A percentile compares a stretch with the other conserved stretches of the same genome.
These are phyloP conservation scores for Saccharomyces hybrid DNA, from an alignment of 1,139 yeast species.

Conservation along the genomic window DNA sequence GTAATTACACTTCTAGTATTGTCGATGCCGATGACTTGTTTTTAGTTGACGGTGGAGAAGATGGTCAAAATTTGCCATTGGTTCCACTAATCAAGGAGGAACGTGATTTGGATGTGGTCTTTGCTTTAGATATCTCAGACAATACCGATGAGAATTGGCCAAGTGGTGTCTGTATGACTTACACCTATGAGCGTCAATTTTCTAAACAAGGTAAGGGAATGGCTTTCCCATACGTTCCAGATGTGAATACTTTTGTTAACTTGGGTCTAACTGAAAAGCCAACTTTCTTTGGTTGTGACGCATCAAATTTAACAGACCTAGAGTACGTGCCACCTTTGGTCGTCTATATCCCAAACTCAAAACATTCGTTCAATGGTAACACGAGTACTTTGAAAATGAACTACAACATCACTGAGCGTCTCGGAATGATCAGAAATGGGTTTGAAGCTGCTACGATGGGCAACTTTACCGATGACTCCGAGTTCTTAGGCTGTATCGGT, in stretches of 20 bases:
- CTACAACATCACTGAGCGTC: conserved; percentile 52
- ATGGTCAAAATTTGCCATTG: conserved; percentile 69
- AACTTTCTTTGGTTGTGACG: conserved; percentile 80
- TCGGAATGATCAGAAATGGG: conserved; percentile 65
- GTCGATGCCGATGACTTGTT: conserved; percentile 41
- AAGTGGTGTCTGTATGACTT: conserved; percentile 60
- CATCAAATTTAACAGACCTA: conserved; percentile 47
- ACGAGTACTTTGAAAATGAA: conserved; percentile 63
- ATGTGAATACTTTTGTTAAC: conserved; percentile 51
- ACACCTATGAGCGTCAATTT: conserved; percentile 66
- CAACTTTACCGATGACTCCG: conserved; percentile 63
- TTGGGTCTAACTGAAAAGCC: conserved; percentile 54
- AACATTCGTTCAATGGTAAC: conserved; percentile 60
- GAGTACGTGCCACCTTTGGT: conserved; percentile 59
- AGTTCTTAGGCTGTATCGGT: conserved; percentile 75
- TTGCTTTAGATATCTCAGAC: conserved; percentile 79
- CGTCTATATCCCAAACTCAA: conserved; percentile 72
- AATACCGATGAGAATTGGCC: conserved; percentile 69
- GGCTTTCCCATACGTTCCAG: conserved; percentile 85
- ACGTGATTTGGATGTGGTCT: conserved; percentile 65
- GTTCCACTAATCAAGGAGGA: conserved; percentile 65
- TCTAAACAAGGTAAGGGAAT: conserved; percentile 45
- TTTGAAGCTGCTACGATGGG: conserved; percentile 68
- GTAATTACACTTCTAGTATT: conserved; percentile 31
- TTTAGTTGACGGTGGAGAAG: conserved; percentile 89